A percentile compares a stretch with the other conserved stretches of the same genome.
These are phyloP conservation scores for Gomphus bonarii DNA, from an alignment of 1,284 basidiomycete genomes.

Conservation along the genomic window DNA sequence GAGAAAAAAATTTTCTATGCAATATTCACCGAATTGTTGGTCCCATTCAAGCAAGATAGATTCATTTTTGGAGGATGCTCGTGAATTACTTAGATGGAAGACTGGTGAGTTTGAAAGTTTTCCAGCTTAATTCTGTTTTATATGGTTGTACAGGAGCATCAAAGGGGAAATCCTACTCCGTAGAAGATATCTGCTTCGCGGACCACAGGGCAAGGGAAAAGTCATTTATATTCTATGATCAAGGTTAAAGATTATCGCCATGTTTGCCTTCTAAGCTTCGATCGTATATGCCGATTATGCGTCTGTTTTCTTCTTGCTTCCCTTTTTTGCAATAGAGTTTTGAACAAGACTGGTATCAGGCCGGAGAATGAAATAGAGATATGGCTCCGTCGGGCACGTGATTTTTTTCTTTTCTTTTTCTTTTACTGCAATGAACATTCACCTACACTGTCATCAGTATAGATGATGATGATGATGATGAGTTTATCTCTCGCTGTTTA, in stretches of 20 bases:
- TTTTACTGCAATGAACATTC: constrained; percentile 5
- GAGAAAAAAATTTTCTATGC: too few relatives aligned
- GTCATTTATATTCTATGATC: not conserved
- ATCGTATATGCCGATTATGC: constrained; percentile 44
- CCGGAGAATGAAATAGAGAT: constrained; percentile 50
- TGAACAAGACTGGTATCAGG: constrained; percentile 16
- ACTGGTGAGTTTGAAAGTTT: constrained; percentile 26
- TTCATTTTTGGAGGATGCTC: constrained; percentile 36
- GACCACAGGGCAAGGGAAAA: constrained; percentile 43
- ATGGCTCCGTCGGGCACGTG: constrained; percentile 40
- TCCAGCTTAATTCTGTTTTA: not conserved
- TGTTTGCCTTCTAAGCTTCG: constrained; percentile 25
- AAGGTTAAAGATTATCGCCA: not conserved
- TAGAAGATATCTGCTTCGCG: constrained; percentile 45
- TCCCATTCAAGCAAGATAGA: constrained; percentile 27
- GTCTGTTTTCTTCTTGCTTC: not conserved
- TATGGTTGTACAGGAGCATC: constrained; percentile 21
- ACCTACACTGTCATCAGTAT: constrained; percentile 24
- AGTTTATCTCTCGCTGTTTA: constrained; percentile 33
- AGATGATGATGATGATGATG: constrained; percentile 37
- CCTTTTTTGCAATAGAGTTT: not conserved
- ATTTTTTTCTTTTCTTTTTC: too few relatives aligned
- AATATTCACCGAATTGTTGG: too few relatives aligned
- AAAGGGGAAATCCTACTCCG: constrained; percentile 44
- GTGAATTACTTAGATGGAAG: constrained; percentile 41